Conservation (phyloP, 176 grass and related monocot species). For the Olyra latifolia region DNA sequence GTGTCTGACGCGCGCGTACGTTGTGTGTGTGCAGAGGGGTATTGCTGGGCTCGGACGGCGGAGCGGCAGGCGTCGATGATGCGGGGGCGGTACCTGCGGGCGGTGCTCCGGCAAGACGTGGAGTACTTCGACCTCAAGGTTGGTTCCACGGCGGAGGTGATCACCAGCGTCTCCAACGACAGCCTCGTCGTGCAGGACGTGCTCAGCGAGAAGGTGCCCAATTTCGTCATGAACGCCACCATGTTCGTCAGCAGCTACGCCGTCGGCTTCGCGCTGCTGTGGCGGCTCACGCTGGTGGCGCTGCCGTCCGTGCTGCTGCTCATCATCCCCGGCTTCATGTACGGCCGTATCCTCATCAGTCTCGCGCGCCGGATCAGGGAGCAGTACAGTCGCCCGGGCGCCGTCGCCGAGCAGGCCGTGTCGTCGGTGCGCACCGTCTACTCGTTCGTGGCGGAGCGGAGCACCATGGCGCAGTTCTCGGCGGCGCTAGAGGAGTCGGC, state of each 20-base stretch:
- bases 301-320: conserved; percentile 73
- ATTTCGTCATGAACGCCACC: conserved; percentile 87
- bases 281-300: conserved; percentile 73
- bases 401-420: conserved; percentile 77
- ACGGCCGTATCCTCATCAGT: conserved; percentile 75
- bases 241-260: conserved; percentile 80
- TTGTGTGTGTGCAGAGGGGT: conserved; percentile 62
- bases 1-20: neutral
- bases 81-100: conserved; percentile 73
- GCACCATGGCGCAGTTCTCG: conserved; percentile 67
- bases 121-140: conserved; percentile 97
- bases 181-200: conserved; percentile 89
- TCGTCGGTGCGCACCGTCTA: conserved; percentile 89
- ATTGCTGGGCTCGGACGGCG: conserved; percentile 87
- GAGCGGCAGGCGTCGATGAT: conserved; percentile 95
- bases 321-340: conserved; percentile 84
- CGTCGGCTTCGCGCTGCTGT: conserved; percentile 64
- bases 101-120: conserved; percentile 90
- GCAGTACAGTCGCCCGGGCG: conserved; percentile 69
- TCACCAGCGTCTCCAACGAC: conserved; percentile 94
- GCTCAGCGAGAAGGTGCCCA: conserved; percentile 91
- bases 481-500: conserved; percentile 69
- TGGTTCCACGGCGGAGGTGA: conserved; percentile 75
- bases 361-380: conserved; percentile 71
- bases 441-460: conserved; percentile 72